phyloP scores from a whole-genome alignment of 768 basidiomycete species.

The Psilocybe tampanensis region DNA sequence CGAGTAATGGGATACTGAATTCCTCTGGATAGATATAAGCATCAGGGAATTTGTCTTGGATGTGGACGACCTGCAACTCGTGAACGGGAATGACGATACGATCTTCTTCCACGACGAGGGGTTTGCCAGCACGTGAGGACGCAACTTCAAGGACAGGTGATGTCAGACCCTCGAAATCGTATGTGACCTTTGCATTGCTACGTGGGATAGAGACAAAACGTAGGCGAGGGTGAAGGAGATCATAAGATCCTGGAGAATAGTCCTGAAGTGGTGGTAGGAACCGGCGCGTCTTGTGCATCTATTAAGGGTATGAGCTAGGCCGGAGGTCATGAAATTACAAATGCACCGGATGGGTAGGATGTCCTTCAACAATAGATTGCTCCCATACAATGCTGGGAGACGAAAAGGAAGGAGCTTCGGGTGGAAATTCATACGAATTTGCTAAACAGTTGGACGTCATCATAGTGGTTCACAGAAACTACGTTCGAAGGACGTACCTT shows the following conservation, averaged over 20 bases:
- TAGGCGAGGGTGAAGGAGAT: constrained; percentile 50
- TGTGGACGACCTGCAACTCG: constrained; percentile 53
- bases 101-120: constrained; percentile 34
- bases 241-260: constrained; percentile 47
- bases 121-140: constrained; percentile 36
- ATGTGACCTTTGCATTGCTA: constrained; percentile 45
- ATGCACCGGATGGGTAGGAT: constrained; percentile 60
- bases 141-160: constrained; percentile 43
- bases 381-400: constrained; percentile 61
- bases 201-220: constrained; percentile 50
- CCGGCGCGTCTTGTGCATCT: constrained; percentile 62
- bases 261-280: constrained; percentile 53
- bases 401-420: constrained; percentile 41
- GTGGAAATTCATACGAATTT: constrained; percentile 53
- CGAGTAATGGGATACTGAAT: constrained; percentile 44
- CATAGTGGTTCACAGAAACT: no score
- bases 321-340: background rate
- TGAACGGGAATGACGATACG: constrained; percentile 53
- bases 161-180: constrained; percentile 48
- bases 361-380: constrained; percentile 61
- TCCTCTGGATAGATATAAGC: constrained; percentile 43
- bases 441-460: constrained; percentile 31
- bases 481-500: constrained; percentile 37
- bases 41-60: constrained; percentile 51
- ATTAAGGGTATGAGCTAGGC: background rate